A percentile compares a stretch with the other conserved stretches of the same genome.
Conservation (phyloP, 352 stramenopile species). For the Phytophthora lateralis region DNA sequence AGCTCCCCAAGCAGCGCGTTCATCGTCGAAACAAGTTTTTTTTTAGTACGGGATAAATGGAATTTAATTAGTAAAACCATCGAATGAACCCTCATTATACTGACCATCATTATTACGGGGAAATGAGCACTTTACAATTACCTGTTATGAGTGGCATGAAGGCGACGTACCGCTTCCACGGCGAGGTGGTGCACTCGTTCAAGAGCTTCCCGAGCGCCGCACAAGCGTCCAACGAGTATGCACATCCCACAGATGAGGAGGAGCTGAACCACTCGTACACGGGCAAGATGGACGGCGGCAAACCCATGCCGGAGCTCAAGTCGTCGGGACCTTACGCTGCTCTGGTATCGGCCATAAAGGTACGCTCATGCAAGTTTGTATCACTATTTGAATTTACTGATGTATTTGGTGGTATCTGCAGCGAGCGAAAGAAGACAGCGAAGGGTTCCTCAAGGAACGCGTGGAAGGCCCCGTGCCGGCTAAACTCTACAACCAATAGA, state of each 20-base stretch:
- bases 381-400: neutral
- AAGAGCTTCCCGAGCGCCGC: conserved; percentile 59
- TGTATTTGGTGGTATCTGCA: conserved; percentile 17
- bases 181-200: conserved; percentile 70
- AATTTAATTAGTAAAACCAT: no score
- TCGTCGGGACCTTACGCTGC: conserved; percentile 66
- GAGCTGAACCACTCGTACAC: conserved; percentile 72
- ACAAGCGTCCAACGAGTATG: conserved; percentile 78
- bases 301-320: conserved; percentile 70
- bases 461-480: conserved; percentile 76
- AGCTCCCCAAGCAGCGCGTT: conserved; percentile 51
- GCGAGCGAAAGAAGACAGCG: conserved; percentile 82
- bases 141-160: conserved; percentile 71
- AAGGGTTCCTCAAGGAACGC: conserved; percentile 81
- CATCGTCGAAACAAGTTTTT: conserved; percentile 18
- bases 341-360: conserved; percentile 80
- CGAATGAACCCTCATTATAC: no score
- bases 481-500: conserved; percentile 68
- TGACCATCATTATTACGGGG: neutral
- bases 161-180: conserved; percentile 69
- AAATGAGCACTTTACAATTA: neutral
- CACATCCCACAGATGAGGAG: conserved; percentile 33
- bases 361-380: conserved; percentile 16
- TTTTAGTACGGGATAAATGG: no score
- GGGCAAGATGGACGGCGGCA: conserved; percentile 69